These are phyloP conservation scores for Globisporangium middletonii DNA, from an alignment of 352 stramenopile species.

Conservation along the genomic window DNA sequence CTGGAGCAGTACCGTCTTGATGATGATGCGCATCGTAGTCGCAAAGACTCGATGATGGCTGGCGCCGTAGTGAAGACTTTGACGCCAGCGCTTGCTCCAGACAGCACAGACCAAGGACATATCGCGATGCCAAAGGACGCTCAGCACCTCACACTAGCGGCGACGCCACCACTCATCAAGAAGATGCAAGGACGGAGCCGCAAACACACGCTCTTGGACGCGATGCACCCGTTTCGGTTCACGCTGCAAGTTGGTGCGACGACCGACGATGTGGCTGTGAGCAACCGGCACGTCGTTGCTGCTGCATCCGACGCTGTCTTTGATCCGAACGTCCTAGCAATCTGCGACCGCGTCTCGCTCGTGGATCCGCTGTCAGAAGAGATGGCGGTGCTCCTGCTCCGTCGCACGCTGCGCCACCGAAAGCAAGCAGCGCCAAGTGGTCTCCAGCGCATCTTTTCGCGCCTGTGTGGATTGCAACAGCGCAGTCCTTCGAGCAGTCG, in stretches of 20 bases:
- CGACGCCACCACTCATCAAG: background rate
- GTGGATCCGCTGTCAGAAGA: slow-evolving; percentile 24
- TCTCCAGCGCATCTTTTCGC: background rate
- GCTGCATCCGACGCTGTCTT: background rate
- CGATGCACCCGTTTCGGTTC: background rate
- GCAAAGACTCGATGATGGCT: slow-evolving; percentile 2
- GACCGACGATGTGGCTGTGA: background rate
- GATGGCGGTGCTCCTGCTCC: slow-evolving; percentile 16
- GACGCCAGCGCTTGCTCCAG: background rate
- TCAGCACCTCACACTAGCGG: too few relatives aligned
- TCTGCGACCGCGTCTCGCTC: slow-evolving; percentile 4
- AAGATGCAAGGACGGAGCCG: background rate
- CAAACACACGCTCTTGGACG: slow-evolving; percentile 7
- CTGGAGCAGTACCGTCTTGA: background rate
- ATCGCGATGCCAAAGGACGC: too few relatives aligned
- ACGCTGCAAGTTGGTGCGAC: slow-evolving; percentile 6
- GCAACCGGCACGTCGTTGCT: background rate
- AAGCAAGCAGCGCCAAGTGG: background rate
- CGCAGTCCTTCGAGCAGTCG: background rate
- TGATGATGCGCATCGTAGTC: background rate
- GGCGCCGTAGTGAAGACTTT: too few relatives aligned
- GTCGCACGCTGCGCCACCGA: slow-evolving; percentile 4
- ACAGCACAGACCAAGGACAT: background rate
- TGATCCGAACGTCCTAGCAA: background rate
- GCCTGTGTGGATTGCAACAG: background rate